phyloP scores from a whole-genome alignment of 1,284 basidiomycete species.

The Tetrapyrgos nigripes region DNA sequence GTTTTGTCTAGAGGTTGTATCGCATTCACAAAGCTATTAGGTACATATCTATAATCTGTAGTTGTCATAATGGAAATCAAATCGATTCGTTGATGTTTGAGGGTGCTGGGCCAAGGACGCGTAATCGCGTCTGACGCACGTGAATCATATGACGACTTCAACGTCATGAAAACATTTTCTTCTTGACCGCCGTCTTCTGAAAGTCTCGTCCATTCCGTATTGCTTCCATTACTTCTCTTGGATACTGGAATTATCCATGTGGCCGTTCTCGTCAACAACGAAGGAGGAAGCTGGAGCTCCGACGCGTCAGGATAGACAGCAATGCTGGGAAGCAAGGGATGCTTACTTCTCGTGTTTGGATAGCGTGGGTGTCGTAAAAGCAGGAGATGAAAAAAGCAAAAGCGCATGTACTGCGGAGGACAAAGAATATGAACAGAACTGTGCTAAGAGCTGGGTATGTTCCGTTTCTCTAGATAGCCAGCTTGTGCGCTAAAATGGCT shows the following conservation, averaged over 20 bases:
- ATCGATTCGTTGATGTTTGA: no score
- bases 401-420: constrained; percentile 57
- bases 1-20: not conserved
- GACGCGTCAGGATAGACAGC: constrained; percentile 62
- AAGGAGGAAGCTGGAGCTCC: constrained; percentile 48
- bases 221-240: not conserved
- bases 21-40: not conserved
- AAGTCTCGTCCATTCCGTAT: not conserved
- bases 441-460: constrained; percentile 86
- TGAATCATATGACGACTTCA: no score
- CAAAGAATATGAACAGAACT: constrained; percentile 64
- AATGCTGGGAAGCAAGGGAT: constrained; percentile 82
- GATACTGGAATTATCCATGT: constrained; percentile 3
- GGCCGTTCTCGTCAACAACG: constrained; percentile 26
- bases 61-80: not conserved
- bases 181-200: not conserved
- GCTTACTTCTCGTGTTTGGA: constrained; percentile 82
- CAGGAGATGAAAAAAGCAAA: constrained; percentile 64
- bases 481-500: not conserved
- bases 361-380: constrained; percentile 62
- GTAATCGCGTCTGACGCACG: no score
- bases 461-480: not conserved
- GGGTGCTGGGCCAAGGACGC: no score
- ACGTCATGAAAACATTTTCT: no score
- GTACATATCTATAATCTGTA: not conserved